Conservation (phyloP, 2,329 filamentous ascomycete genomes). For the Huntiella savannae region DNA sequence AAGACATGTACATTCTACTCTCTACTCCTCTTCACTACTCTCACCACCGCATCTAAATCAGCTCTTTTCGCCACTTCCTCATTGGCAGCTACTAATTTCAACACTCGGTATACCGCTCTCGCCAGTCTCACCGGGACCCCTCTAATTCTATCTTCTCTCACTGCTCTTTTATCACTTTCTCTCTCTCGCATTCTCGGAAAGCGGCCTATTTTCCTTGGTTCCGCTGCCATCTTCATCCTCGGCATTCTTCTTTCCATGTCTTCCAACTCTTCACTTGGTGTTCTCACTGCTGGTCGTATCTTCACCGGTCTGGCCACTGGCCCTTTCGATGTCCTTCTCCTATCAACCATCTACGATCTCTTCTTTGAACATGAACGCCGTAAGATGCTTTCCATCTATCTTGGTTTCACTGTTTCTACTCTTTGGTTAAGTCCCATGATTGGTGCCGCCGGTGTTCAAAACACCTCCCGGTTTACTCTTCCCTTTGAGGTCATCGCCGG, state of each 20-base stretch:
- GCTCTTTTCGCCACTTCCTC: slow-evolving; percentile 29
- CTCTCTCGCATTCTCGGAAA: slow-evolving; percentile 31
- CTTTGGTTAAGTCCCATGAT: slow-evolving; percentile 36
- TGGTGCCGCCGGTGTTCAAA: slow-evolving; percentile 28
- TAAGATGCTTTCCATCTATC: slow-evolving; percentile 25
- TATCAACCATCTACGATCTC: slow-evolving; percentile 34
- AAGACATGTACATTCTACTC: slow-evolving; percentile 29
- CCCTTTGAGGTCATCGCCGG: slow-evolving; percentile 33
- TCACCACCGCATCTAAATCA: slow-evolving; percentile 34
- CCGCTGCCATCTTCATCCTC: slow-evolving; percentile 26
- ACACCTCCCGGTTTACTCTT: slow-evolving; percentile 22
- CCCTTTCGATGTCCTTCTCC: slow-evolving; percentile 33
- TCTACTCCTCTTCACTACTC: slow-evolving; percentile 26
- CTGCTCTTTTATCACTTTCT: slow-evolving; percentile 25
- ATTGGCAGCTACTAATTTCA: slow-evolving; percentile 23
- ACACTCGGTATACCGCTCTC: slow-evolving; percentile 26
- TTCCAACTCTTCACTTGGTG: slow-evolving; percentile 21
- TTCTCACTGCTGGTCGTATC: slow-evolving; percentile 32
- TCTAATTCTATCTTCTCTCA: slow-evolving; percentile 28
- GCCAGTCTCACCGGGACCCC: slow-evolving; percentile 33
- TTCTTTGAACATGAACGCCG: slow-evolving; percentile 38
- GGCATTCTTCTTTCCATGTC: slow-evolving; percentile 32
- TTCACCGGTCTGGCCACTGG: slow-evolving; percentile 41
- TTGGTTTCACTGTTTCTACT: slow-evolving; percentile 24
- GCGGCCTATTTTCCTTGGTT: slow-evolving; percentile 31